A percentile compares a stretch with the other conserved stretches of the same genome.
Conservation (phyloP, 2,329 filamentous ascomycete genomes). For the Fusarium stilboides region DNA sequence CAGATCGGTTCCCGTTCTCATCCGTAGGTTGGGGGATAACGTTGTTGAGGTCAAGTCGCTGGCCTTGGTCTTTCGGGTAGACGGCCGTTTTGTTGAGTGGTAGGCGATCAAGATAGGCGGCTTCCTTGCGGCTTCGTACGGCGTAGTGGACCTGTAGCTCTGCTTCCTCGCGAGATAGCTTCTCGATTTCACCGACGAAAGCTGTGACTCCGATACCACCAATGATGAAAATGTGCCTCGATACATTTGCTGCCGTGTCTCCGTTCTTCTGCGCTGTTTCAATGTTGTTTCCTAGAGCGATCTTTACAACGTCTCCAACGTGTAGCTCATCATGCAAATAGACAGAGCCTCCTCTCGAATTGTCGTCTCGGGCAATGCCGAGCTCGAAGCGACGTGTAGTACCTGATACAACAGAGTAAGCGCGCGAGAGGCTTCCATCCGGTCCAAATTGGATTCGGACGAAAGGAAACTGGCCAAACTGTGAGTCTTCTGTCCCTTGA, state of each 20-base stretch:
- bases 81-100: constrained; percentile 4
- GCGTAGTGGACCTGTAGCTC: constrained; percentile 26
- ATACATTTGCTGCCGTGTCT: too few species aligned
- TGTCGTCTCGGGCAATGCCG: constrained; percentile 16
- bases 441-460: constrained; percentile 26
- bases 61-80: constrained; percentile 20
- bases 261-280: accelerated
- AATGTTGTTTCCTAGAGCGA: constrained; percentile 7
- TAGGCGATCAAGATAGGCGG: constrained; percentile 18
- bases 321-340: constrained; percentile 18
- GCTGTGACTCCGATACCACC: constrained; percentile 32
- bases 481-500: not conserved
- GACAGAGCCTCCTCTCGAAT: constrained; percentile 28
- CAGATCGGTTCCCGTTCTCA: accelerated
- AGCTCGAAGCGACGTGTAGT: constrained; percentile 18
- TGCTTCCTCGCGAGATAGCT: not conserved
- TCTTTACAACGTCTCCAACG: constrained; percentile 19
- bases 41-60: constrained; percentile 3
- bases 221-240: constrained; percentile 26
- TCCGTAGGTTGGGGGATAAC: not conserved
- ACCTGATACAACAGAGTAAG: constrained; percentile 31
- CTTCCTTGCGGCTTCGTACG: constrained; percentile 17
- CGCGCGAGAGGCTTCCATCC: constrained; percentile 13
- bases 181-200: constrained; percentile 14
- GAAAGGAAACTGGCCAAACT: constrained; percentile 14